Conservation (phyloP, 1,139 yeast genomes). For the Yamadazyma trypodendri region DNA sequence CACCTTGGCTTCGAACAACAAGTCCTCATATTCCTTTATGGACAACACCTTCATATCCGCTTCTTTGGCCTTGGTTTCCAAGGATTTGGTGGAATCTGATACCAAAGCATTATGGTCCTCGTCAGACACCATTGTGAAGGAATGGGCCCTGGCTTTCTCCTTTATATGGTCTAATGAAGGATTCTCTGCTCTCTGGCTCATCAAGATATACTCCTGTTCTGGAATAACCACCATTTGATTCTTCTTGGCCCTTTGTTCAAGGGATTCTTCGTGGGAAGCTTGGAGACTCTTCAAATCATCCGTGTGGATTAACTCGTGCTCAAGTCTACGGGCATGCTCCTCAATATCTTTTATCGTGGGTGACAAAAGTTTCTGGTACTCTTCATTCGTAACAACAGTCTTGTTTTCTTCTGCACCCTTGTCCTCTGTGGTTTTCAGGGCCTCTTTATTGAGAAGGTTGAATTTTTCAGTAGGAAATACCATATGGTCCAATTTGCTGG, state of each 20-base stretch:
- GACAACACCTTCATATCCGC: constrained; percentile 23
- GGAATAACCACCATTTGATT: constrained; percentile 21
- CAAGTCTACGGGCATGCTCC: constrained; percentile 17
- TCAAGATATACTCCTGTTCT: constrained; percentile 15
- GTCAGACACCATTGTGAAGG: constrained; percentile 8
- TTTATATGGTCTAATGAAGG: constrained; percentile 27
- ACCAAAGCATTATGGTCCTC: constrained; percentile 13
- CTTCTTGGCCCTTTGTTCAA: constrained; percentile 11
- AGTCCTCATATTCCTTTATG: constrained; percentile 29
- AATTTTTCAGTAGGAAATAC: constrained; percentile 13
- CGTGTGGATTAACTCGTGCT: constrained; percentile 18
- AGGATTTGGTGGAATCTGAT: constrained; percentile 16
- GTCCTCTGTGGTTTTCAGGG: constrained; percentile 17
- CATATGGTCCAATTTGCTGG: constrained; percentile 14
- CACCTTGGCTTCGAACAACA: constrained; percentile 35
- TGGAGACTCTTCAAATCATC: constrained; percentile 14
- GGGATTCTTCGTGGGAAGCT: constrained; percentile 14
- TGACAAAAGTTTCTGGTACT: constrained; percentile 16
- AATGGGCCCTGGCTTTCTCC: constrained; percentile 22
- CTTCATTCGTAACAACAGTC: constrained; percentile 18
- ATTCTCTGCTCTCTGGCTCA: constrained; percentile 18
- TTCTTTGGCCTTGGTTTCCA: constrained; percentile 25
- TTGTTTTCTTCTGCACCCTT: constrained; percentile 20
- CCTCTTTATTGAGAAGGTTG: constrained; percentile 11
- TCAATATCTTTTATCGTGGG: constrained; percentile 22